Evolutionary conservation across 495 filamentous ascomycete species (phyloP), one percentile per base, ranked within the genome.

Genomic region (Penicillium tannophilum): DNA sequence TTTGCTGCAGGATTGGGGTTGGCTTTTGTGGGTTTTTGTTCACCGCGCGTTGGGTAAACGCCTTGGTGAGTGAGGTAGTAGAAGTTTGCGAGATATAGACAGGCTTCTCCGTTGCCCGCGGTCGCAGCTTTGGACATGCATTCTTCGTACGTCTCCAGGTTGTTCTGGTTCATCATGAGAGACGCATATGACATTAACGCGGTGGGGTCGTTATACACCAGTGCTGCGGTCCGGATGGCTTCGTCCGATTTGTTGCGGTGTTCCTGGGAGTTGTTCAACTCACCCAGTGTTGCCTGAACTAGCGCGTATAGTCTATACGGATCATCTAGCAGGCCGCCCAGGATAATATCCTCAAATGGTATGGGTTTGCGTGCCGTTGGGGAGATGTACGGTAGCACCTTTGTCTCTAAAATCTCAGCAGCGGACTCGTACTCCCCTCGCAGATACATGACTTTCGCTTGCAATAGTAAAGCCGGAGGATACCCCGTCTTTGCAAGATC

Each of bases 41-140:
- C 58, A 2, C 62, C 74, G 3, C 58, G 64, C 6, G 63, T 72
- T 0, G 67, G 65, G 50, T 65, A 65, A 19, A 52, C 43, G 1
- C 73, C 70, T 10, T 59, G 57, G 17, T 41, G 70, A 8, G 63
- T 76, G 26, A 63, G 65, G 49, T 72, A 75, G 54, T 80, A 80
- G 60, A 66, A 75, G 51, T 76, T 76, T 3, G 66, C 77, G 14
- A 80, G 56, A 51, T 66, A 70, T 7, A 66, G 42, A 56, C 71
- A 73, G 1, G 77, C 76, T 7, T 61, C 44, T 0, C 6, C 6
- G 19, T 72, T 17, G 0, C 72, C 73, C 1, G 63, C 47, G 3
- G 60, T 61, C 0, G 76, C 76, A 26, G 76, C 75, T 44, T 67
- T 64, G 49, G 17, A 54, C 71, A 80, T 73, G 51, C 46, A 70